phyloP scores from a whole-genome alignment of 257 asterid genomes.

The Coffea eugenioides region DNA sequence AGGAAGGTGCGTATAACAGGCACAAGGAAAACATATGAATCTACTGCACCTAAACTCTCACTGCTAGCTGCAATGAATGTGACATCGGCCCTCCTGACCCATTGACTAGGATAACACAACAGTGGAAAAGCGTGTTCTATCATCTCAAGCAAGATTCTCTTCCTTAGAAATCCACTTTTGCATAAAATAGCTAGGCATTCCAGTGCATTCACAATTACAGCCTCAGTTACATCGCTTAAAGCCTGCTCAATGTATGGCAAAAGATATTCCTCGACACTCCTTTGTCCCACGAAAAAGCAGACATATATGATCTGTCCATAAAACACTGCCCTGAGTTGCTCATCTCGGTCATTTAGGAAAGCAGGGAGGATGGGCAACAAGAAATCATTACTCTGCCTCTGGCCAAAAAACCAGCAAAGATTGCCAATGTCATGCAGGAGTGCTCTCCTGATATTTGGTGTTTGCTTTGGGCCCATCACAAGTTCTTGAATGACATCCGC shows the following conservation, averaged over 20 bases:
- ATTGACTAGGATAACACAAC: slow-evolving; percentile 88
- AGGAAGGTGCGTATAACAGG: slow-evolving; percentile 87
- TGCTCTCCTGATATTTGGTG: slow-evolving; percentile 98
- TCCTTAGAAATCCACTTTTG: slow-evolving; percentile 79
- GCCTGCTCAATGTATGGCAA: slow-evolving; percentile 99
- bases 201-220: slow-evolving; percentile 87
- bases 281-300: slow-evolving; percentile 89
- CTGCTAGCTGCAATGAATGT: slow-evolving; percentile 87
- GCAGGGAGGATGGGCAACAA: slow-evolving; percentile 98
- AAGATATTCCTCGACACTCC: slow-evolving; percentile 98
- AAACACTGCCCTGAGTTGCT: slow-evolving; percentile 96
- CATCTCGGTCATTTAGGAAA: slow-evolving; percentile 94
- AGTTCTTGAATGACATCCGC: slow-evolving; percentile 99
- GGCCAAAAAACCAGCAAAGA: slow-evolving; percentile 99
- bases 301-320: slow-evolving; percentile 88
- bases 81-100: slow-evolving; percentile 87
- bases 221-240: slow-evolving; percentile 72
- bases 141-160: slow-evolving; percentile 85
- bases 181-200: slow-evolving; percentile 93
- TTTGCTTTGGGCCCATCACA: slow-evolving; percentile 99
- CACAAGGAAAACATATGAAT: slow-evolving; percentile 92
- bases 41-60: slow-evolving; percentile 93
- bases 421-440: slow-evolving; percentile 95
- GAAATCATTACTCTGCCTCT: slow-evolving; percentile 97
- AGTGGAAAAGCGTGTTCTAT: slow-evolving; percentile 87